Evolutionary conservation across 2,329 filamentous ascomycete species (phyloP).

Genomic region (Beauveria sp.): DNA sequence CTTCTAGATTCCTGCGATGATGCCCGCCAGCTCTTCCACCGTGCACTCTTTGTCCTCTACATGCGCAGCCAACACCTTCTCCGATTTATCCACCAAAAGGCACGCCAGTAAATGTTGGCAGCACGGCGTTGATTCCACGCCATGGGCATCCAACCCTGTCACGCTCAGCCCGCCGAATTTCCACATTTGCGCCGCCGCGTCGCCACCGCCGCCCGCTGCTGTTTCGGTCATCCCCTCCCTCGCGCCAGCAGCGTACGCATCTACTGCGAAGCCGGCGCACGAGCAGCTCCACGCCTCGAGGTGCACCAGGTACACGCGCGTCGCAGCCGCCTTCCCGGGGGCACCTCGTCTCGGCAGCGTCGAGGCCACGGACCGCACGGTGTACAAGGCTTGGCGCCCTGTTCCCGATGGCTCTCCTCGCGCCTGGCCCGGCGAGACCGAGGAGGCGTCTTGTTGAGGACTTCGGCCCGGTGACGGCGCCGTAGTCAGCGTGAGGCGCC

Average conservation of each 20-base stretch:
- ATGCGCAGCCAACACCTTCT: conserved; percentile 45
- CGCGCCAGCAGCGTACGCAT: conserved; percentile 46
- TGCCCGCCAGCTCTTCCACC: conserved; percentile 65
- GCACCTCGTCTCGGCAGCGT: conserved; percentile 18
- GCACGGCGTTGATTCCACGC: conserved; percentile 39
- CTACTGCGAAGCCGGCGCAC: conserved; percentile 76
- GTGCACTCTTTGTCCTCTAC: conserved; percentile 48
- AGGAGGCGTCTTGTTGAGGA: conserved; percentile 22
- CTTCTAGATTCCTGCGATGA: conserved; percentile 41
- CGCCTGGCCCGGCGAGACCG: conserved; percentile 13
- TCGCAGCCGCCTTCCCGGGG: background rate
- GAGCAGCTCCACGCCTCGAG: conserved; percentile 78
- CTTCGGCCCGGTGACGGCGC: background rate
- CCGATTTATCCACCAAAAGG: conserved; percentile 62
- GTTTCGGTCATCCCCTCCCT: conserved; percentile 1
- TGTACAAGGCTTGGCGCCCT: conserved; percentile 1
- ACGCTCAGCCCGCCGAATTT: conserved; percentile 43
- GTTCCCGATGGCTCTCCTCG: background rate
- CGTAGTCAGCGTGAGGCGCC: conserved; percentile 32
- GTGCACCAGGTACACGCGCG: conserved; percentile 59
- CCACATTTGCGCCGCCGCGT: conserved; percentile 17
- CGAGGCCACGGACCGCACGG: conserved; percentile 14
- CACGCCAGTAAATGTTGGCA: conserved; percentile 92
- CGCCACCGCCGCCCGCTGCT: background rate
- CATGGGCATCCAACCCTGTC: conserved; percentile 24